Percentiles rank a stretch among this genome's conserved stretches.
These are phyloP conservation scores for Yarrowia phangngaensis DNA, from an alignment of 805 yeast species.

Conservation along the genomic window DNA sequence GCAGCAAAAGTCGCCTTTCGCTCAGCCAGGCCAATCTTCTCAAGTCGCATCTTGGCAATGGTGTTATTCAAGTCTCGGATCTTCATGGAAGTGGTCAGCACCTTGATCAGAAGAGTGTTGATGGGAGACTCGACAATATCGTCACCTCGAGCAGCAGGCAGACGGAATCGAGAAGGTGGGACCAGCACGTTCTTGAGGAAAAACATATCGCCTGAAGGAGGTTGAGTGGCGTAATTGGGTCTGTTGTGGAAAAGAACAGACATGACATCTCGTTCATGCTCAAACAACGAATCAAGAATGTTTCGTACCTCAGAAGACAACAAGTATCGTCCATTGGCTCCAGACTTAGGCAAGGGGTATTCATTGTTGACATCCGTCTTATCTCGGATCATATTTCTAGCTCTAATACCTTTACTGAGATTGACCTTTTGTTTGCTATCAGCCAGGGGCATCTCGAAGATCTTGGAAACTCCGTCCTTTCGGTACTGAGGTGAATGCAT, in stretches of 20 bases:
- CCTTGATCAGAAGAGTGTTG: constrained; percentile 78
- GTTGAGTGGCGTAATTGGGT: constrained; percentile 50
- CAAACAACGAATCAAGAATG: constrained; percentile 70
- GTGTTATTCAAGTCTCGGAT: constrained; percentile 89
- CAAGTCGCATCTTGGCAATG: constrained; percentile 58
- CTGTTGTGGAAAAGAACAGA: constrained; percentile 76
- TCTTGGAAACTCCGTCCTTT: constrained; percentile 90
- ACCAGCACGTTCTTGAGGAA: constrained; percentile 85
- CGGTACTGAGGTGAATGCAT: constrained; percentile 92
- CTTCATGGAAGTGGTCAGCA: constrained; percentile 71
- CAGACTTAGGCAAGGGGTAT: constrained; percentile 49
- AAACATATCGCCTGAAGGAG: constrained; percentile 70
- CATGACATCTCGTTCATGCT: constrained; percentile 63
- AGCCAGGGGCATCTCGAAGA: constrained; percentile 79
- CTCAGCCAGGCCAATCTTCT: constrained; percentile 58
- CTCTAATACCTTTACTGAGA: constrained; percentile 70
- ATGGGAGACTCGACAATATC: constrained; percentile 92
- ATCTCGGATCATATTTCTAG: constrained; percentile 64
- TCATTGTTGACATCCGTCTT: constrained; percentile 37
- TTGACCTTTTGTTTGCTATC: constrained; percentile 77
- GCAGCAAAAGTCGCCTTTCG: constrained; percentile 76
- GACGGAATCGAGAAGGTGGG: constrained; percentile 94
- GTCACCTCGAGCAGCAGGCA: constrained; percentile 96
- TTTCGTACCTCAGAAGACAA: constrained; percentile 83
- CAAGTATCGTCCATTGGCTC: constrained; percentile 77